A percentile compares a stretch with the other conserved stretches of the same genome.
Conservation (phyloP, 2,329 filamentous ascomycete species). For the Meredithiella fracta region DNA sequence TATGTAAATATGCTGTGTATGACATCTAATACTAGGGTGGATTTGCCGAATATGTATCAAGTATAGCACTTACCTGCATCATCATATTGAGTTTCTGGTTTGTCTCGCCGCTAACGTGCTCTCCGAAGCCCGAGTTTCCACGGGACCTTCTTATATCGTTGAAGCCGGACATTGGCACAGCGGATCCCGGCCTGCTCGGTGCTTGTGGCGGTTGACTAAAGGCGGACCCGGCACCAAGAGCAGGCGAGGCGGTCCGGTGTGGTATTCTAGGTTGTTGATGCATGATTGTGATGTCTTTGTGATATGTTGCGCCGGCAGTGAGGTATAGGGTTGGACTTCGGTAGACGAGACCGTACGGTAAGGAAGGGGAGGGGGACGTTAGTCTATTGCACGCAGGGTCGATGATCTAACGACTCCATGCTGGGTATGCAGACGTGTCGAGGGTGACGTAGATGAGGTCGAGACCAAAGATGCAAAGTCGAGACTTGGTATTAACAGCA, state of each 20-base stretch:
- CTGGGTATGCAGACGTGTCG: slow-evolving; percentile 10
- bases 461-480: not conserved
- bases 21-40: not conserved
- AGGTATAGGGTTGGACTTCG: not conserved
- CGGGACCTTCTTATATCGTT: slow-evolving; percentile 5
- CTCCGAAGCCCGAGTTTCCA: slow-evolving; percentile 29
- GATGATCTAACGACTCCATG: slow-evolving; percentile 11
- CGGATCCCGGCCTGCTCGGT: slow-evolving; percentile 8
- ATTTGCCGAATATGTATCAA: not conserved
- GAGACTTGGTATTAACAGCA: not conserved
- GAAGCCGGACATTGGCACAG: not conserved
- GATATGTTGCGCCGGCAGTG: slow-evolving; percentile 6
- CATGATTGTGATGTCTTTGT: slow-evolving; percentile 34
- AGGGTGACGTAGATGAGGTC: not conserved
- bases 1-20: not conserved
- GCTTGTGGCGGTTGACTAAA: not conserved
- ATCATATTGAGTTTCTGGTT: slow-evolving; percentile 80
- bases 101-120: slow-evolving; percentile 46
- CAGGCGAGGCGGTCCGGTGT: slow-evolving; percentile 56
- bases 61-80: slow-evolving; percentile 48
- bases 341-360: not conserved
- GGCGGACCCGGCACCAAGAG: slow-evolving; percentile 31
- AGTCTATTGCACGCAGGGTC: slow-evolving; percentile 2
- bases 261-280: slow-evolving; percentile 75
- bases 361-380: not conserved